These are phyloP conservation scores for Neurospora sp. DNA, from an alignment of 495 filamentous ascomycete genomes.

Conservation along the genomic window DNA sequence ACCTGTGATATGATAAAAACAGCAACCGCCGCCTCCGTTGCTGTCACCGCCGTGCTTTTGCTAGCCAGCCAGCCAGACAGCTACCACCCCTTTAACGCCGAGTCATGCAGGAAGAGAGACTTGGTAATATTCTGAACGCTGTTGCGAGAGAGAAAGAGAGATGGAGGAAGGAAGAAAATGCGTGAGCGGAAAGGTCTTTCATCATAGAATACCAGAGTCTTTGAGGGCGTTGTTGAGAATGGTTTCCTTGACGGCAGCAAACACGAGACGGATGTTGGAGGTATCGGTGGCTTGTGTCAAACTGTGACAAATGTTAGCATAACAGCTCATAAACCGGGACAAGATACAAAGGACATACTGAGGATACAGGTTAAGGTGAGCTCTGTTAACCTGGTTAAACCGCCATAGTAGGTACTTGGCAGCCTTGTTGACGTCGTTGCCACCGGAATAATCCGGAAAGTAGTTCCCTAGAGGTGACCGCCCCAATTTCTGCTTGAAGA, in stretches of 20 bases:
- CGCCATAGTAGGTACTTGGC: slow-evolving; percentile 97
- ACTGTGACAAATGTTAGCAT: slow-evolving; percentile 41
- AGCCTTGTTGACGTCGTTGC: slow-evolving; percentile 93
- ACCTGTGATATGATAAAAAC: not conserved
- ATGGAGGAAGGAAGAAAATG: not conserved
- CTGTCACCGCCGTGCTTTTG: not conserved
- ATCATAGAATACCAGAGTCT: slow-evolving; percentile 91
- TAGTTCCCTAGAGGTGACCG: slow-evolving; percentile 84
- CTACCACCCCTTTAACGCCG: not conserved
- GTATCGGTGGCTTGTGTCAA: slow-evolving; percentile 98
- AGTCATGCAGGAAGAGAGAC: not conserved
- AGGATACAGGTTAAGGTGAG: slow-evolving; percentile 91
- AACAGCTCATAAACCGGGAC: not conserved
- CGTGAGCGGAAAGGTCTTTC: not conserved
- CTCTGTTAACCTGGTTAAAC: slow-evolving; percentile 96
- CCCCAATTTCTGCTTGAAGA: slow-evolving; percentile 89
- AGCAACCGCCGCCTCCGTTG: not conserved
- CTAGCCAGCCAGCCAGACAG: not conserved
- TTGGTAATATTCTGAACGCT: not conserved
- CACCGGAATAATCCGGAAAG: slow-evolving; percentile 95
- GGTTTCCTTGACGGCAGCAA: slow-evolving; percentile 97
- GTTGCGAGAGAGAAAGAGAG: not conserved
- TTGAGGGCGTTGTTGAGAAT: slow-evolving; percentile 97
- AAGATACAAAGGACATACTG: slow-evolving; percentile 56
- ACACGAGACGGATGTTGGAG: slow-evolving; percentile 93